phyloP scores from a whole-genome alignment of 2,329 filamentous ascomycete genomes.

The Clonostachys byssicola region DNA sequence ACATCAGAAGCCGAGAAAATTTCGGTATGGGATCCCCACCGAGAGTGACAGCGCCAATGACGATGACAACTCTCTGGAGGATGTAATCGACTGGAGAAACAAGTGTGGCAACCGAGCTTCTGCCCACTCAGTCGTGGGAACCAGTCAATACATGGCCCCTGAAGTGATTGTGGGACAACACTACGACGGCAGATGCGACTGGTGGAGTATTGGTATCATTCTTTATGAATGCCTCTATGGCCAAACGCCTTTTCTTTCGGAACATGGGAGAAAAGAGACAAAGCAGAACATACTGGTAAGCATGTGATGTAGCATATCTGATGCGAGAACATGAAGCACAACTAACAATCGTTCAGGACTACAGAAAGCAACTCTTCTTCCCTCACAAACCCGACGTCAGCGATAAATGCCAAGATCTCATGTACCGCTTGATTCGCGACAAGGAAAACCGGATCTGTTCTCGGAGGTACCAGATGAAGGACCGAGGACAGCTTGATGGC shows the following conservation, averaged over 20 bases:
- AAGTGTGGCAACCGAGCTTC: conserved; percentile 64
- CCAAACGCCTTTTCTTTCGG: conserved; percentile 81
- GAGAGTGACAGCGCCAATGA: conserved; percentile 2
- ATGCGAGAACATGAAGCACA: neutral
- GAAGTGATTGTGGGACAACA: conserved; percentile 79
- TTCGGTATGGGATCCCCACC: neutral
- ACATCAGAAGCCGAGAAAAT: conserved; percentile 18
- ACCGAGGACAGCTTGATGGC: conserved; percentile 27
- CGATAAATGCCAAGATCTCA: conserved; percentile 70
- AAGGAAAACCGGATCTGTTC: conserved; percentile 75
- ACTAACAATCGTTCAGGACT: conserved; percentile 48
- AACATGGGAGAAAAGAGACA: conserved; percentile 73
- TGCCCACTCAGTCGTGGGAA: conserved; percentile 85
- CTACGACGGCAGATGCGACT: conserved; percentile 94
- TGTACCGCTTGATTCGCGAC: conserved; percentile 67
- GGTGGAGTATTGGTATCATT: conserved; percentile 95
- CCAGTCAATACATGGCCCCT: conserved; percentile 97
- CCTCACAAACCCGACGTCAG: conserved; percentile 64
- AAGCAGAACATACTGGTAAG: conserved; percentile 80
- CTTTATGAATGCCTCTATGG: conserved; percentile 93
- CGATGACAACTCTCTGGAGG: conserved; percentile 19
- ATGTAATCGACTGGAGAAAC: conserved; percentile 67
- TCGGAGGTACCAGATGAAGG: conserved; percentile 66
- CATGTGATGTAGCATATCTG: conserved; percentile 2
- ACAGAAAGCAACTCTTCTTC: conserved; percentile 67